Evolutionary conservation across 768 basidiomycete genomes (phyloP), one percentile per base, ranked within the genome.

Genomic region (Myochromella boudieri): DNA sequence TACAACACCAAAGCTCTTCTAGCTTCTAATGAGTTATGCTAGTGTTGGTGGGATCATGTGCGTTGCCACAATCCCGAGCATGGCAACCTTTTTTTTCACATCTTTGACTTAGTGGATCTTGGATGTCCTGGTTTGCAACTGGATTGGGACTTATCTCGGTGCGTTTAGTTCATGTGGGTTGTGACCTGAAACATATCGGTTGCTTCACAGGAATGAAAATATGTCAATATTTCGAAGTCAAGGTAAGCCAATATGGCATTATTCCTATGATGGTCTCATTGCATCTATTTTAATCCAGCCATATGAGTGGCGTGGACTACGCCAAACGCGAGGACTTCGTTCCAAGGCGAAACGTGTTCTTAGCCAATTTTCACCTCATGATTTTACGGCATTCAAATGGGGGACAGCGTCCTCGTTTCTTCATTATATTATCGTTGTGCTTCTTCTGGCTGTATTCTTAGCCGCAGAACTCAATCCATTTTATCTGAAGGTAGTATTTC

Each of bases 21-120:
- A 28, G 21, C 53, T 36, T 51, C 37, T 56, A 31, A 54, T 53
- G 43, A 52, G 39, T 51, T 37, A 46, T 54, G 51, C 55, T 56
- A 91, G 87, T 92, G 91, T 59, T 92, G 90, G 91, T 93, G 90
- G 90, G 91, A 92, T 62, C 90, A 93, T 72, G 89, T 91, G 71
- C 58, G 81, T 70, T 6, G 41, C 28, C 52, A 44, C 21, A 32
- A 39, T 27, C 26, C 25, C 46, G 33, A 24, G 26, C 46, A n/a
- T 50, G 46, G 42, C 12, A 15, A 17, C 25, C 50, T 50, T 48
- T 42, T 38, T 22, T 34, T 28, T 46, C 43, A 37, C 39, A 48
- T 41, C 42, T 48, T 49, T 37, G 40, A 37, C 20, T 20, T 57
- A 91, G 89, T 93, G 90, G 90, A 72, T 93, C 52, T 73, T 93